A percentile compares a stretch with the other conserved stretches of the same genome.
These are phyloP conservation scores for Beauveria brongniartii DNA, from an alignment of 2,329 filamentous ascomycete species.

Conservation along the genomic window DNA sequence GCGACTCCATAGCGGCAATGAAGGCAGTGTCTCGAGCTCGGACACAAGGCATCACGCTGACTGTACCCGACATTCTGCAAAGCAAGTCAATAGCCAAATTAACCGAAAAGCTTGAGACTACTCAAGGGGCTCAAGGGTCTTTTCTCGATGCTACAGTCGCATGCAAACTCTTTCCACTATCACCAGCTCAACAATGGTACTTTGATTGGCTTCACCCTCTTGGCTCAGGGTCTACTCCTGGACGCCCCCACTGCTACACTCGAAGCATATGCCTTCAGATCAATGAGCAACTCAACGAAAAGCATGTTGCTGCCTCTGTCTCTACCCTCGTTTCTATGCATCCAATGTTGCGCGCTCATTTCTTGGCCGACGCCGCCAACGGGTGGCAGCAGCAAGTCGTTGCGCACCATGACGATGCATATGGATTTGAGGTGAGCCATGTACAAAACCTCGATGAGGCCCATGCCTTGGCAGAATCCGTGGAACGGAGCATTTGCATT, in stretches of 20 bases:
- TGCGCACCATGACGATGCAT: not conserved
- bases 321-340: not conserved
- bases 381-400: not conserved
- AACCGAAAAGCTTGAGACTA: not conserved
- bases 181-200: not conserved
- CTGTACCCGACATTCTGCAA: constrained; percentile 2
- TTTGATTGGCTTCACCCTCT: not conserved
- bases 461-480: not conserved
- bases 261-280: not conserved
- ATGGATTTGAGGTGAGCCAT: not conserved
- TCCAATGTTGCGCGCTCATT: not conserved
- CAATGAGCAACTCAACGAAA: not conserved
- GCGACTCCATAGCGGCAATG: constrained; percentile 17
- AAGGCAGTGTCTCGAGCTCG: constrained; percentile 13
- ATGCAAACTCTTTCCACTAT: not conserved
- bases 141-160: not conserved
- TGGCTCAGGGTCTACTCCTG: not conserved
- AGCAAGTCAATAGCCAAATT: not conserved
- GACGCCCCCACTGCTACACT: not conserved
- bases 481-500: not conserved
- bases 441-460: not conserved
- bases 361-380: not conserved
- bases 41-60: constrained; percentile 8
- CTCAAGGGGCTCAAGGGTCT: not conserved
- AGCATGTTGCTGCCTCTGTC: not conserved